A percentile compares a stretch with the other conserved stretches of the same genome.
Evolutionary conservation across 768 basidiomycete genomes (phyloP).

Genomic region (Mycena indigotica): DNA sequence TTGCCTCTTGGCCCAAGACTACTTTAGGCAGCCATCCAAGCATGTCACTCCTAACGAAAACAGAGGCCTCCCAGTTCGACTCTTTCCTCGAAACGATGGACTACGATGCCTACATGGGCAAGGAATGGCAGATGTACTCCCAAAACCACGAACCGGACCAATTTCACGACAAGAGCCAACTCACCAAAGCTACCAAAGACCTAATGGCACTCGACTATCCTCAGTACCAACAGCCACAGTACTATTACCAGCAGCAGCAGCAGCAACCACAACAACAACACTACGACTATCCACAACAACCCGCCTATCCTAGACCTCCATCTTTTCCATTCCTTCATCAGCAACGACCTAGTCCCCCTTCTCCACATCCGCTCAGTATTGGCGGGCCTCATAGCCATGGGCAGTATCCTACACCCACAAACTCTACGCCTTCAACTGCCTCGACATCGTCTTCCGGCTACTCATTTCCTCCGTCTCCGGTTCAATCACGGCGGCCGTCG

Average conservation of each 20-base stretch:
- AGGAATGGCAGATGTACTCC: constrained; percentile 22
- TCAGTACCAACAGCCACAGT: constrained; percentile 32
- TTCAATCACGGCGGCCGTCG: constrained; percentile 18
- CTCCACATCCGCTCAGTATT: constrained; percentile 15
- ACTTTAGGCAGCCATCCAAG: background rate
- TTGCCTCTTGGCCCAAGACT: background rate
- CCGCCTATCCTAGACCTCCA: constrained; percentile 21
- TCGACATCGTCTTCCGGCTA: constrained; percentile 28
- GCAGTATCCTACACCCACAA: constrained; percentile 22
- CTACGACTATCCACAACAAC: too few species aligned
- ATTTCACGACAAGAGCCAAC: constrained; percentile 59
- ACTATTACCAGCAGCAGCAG: constrained; percentile 22
- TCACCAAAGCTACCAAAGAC: constrained; percentile 81
- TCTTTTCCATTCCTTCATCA: constrained; percentile 27
- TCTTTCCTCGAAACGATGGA: constrained; percentile 24
- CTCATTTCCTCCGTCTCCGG: constrained; percentile 24
- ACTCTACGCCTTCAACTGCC: constrained; percentile 14
- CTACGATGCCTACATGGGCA: constrained; percentile 11
- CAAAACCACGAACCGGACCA: constrained; percentile 32
- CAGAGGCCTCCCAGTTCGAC: constrained; percentile 18
- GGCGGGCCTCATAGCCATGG: constrained; percentile 17
- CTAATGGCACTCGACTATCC: constrained; percentile 71
- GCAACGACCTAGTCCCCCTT: constrained; percentile 21
- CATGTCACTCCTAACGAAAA: constrained; percentile 18
- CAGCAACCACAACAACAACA: constrained; percentile 24